Evolutionary conservation across 2,329 filamentous ascomycete species (phyloP).

Genomic region (Apiospora saccharicola): DNA sequence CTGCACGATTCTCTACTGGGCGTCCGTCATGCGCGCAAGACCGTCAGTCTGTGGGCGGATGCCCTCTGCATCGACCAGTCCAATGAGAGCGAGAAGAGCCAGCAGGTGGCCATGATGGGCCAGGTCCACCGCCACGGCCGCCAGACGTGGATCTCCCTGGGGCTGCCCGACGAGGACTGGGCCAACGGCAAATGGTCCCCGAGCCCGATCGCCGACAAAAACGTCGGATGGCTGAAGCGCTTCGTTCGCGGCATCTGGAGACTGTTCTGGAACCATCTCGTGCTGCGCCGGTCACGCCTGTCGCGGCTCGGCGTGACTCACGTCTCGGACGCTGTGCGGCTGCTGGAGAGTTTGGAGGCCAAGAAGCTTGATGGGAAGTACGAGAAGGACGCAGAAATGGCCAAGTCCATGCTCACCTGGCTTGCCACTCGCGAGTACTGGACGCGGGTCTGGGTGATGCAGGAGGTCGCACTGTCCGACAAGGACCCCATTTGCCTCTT

Average conservation of each 20-base stretch:
- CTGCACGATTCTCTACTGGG: not conserved
- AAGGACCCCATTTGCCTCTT: not conserved
- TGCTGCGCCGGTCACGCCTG: slow-evolving; percentile 4
- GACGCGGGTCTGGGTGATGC: not conserved
- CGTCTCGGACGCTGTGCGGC: not conserved
- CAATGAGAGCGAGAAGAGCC: slow-evolving; percentile 19
- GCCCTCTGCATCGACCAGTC: slow-evolving; percentile 31
- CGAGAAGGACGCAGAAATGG: not conserved
- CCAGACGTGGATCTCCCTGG: slow-evolving; percentile 1
- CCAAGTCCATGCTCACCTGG: not conserved
- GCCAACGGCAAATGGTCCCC: not conserved
- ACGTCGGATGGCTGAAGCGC: not conserved
- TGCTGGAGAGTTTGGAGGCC: not conserved
- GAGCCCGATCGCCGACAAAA: not conserved
- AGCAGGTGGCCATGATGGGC: slow-evolving; percentile 27
- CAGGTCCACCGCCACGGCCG: slow-evolving; percentile 24
- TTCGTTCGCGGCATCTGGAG: not conserved
- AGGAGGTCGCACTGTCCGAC: not conserved
- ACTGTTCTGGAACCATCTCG: not conserved
- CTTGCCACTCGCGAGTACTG: not conserved
- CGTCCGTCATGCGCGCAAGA: not conserved
- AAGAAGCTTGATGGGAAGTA: not conserved
- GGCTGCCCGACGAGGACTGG: not conserved
- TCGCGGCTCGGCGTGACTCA: not conserved
- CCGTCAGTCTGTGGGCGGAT: slow-evolving; percentile 26